A percentile compares a stretch with the other conserved stretches of the same genome.
These are phyloP conservation scores for Pseudogymnoascus pannorum DNA, from an alignment of 2,329 filamentous ascomycete species.

Conservation along the genomic window DNA sequence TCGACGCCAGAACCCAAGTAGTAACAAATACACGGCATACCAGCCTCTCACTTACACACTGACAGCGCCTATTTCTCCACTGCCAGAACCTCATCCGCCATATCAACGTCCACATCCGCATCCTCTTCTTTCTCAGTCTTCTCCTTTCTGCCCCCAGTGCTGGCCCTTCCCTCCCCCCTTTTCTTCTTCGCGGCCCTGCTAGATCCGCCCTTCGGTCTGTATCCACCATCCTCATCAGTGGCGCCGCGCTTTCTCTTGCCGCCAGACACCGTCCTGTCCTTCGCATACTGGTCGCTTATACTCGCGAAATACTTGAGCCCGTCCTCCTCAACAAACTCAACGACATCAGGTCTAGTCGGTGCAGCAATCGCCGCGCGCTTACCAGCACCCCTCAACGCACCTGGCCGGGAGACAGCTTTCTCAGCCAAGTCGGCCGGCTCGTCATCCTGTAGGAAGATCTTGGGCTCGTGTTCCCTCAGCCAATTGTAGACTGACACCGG, in stretches of 20 bases:
- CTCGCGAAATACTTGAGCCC: slow-evolving; percentile 28
- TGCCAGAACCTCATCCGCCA: background rate
- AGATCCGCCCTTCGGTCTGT: slow-evolving; percentile 44
- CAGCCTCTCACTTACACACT: background rate
- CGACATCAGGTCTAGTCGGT: slow-evolving; percentile 25
- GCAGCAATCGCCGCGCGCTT: slow-evolving; percentile 28
- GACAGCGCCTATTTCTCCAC: background rate
- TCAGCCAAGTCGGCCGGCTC: slow-evolving; percentile 29
- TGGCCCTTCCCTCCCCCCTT: background rate
- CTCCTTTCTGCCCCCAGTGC: background rate
- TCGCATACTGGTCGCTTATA: slow-evolving; percentile 14
- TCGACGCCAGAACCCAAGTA: background rate
- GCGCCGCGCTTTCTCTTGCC: slow-evolving; percentile 45
- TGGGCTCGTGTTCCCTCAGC: slow-evolving; percentile 77
- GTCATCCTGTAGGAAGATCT: slow-evolving; percentile 66
- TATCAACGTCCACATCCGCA: background rate
- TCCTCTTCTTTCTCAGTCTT: background rate
- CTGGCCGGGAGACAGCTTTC: slow-evolving; percentile 35
- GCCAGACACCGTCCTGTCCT: slow-evolving; percentile 16
- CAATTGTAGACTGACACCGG: slow-evolving; percentile 93
- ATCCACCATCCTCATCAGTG: slow-evolving; percentile 50
- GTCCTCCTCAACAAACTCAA: slow-evolving; percentile 32
- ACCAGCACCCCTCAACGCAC: slow-evolving; percentile 28
- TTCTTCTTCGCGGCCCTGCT: slow-evolving; percentile 6
- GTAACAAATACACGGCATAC: slow-evolving; percentile 2